Conservation (phyloP, 768 basidiomycete species). For the Dacryopinax primogenitus region DNA sequence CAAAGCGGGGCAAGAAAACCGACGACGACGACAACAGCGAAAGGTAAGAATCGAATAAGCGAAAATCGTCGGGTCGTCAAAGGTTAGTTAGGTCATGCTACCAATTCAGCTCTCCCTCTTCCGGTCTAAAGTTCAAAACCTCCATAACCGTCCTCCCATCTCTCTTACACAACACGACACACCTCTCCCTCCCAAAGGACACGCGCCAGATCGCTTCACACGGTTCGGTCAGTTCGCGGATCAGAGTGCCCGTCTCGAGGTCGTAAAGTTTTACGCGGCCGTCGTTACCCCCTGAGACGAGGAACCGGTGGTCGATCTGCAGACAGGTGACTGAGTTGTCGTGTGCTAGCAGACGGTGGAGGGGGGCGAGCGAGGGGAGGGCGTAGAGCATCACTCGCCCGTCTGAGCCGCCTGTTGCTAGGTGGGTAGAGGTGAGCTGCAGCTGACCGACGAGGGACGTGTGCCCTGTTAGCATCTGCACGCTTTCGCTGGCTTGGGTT, state of each 20-base stretch:
- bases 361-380: conserved; percentile 31
- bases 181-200: conserved; percentile 54
- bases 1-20: not conserved
- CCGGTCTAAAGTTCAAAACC: conserved; percentile 52
- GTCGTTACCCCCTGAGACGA: conserved; percentile 77
- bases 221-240: conserved; percentile 64
- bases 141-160: conserved; percentile 76
- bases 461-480: conserved; percentile 80
- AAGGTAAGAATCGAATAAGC: not conserved
- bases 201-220: conserved; percentile 85
- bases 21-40: not conserved
- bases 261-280: conserved; percentile 68
- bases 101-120: conserved; percentile 11
- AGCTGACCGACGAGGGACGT: conserved; percentile 86
- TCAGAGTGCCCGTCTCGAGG: conserved; percentile 46
- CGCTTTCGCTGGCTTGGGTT: conserved; percentile 44
- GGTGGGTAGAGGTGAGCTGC: conserved; percentile 54
- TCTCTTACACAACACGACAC: conserved; percentile 69
- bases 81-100: too few relatives aligned
- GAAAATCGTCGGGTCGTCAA: not conserved
- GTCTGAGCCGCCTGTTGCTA: conserved; percentile 79
- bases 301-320: conserved; percentile 70
- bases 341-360: conserved; percentile 49
- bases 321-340: conserved; percentile 74
- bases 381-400: conserved; percentile 70